A percentile compares a stretch with the other conserved stretches of the same genome.
These are phyloP conservation scores for Phlebopus sp. DNA, from an alignment of 1,284 basidiomycete genomes.

Conservation along the genomic window DNA sequence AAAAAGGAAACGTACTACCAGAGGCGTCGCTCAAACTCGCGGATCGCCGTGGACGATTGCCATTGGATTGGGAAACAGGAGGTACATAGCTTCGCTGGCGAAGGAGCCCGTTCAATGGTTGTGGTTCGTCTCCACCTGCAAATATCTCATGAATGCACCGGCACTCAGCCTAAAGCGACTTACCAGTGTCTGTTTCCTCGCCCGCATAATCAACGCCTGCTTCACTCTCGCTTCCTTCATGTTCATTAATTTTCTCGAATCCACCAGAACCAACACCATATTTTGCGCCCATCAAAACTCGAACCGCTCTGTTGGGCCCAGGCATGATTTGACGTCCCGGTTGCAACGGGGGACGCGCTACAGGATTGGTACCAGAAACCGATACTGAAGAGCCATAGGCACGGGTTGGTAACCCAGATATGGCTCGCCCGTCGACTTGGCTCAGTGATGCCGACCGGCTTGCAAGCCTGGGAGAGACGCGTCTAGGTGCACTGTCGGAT, in stretches of 20 bases:
- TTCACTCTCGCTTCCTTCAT: conserved; percentile 33
- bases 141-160: neutral
- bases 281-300: conserved; percentile 34
- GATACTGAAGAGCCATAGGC: conserved; percentile 30
- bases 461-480: conserved; percentile 25
- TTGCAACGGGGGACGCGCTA: conserved; percentile 30
- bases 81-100: conserved; percentile 29
- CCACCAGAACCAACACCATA: conserved; percentile 25
- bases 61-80: conserved; percentile 17
- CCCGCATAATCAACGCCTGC: conserved; percentile 23
- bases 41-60: conserved; percentile 57
- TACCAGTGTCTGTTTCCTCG: conserved; percentile 34
- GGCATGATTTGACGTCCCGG: conserved; percentile 35
- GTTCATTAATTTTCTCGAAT: conserved; percentile 35
- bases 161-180: conserved; percentile 12
- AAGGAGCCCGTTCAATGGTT: conserved; percentile 19
- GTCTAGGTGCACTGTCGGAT: conserved; percentile 23
- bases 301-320: conserved; percentile 35
- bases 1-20: conserved; percentile 34
- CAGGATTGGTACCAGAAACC: conserved; percentile 15
- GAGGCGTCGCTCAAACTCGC: conserved; percentile 66
- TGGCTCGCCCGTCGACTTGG: conserved; percentile 34
- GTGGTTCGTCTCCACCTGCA: conserved; percentile 29
- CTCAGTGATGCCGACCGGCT: conserved; percentile 31
- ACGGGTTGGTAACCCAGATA: conserved; percentile 31